phyloP scores from a whole-genome alignment of 2,329 filamentous ascomycete genomes.

The Tolypocladium album region DNA sequence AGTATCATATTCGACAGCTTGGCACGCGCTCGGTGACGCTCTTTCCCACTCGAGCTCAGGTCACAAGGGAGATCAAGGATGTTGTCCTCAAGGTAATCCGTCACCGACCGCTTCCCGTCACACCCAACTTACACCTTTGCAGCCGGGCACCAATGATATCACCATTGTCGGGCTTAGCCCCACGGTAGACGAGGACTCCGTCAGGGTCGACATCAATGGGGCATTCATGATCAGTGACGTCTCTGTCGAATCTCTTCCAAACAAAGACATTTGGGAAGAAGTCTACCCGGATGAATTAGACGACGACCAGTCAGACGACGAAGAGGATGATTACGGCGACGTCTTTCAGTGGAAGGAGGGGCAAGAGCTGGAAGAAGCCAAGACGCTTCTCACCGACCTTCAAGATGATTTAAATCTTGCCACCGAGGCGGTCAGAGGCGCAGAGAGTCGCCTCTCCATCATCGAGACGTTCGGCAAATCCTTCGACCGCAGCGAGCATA shows the following conservation, averaged over 20 bases:
- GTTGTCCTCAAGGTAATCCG: constrained; percentile 23
- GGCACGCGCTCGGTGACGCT: constrained; percentile 51
- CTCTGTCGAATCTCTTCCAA: constrained; percentile 42
- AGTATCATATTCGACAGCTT: constrained; percentile 46
- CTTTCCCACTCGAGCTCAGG: constrained; percentile 49
- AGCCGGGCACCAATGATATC: constrained; percentile 48
- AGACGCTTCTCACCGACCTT: constrained; percentile 15
- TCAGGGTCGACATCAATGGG: constrained; percentile 49
- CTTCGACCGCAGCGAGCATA: constrained; percentile 18
- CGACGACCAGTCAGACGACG: constrained; percentile 1
- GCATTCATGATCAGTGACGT: constrained; percentile 47
- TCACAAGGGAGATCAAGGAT: constrained; percentile 48
- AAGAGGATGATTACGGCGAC: constrained; percentile 12
- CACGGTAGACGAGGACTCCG: constrained; percentile 44
- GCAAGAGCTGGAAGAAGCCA: constrained; percentile 10
- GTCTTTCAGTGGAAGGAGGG: constrained; percentile 8
- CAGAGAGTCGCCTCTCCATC: constrained; percentile 24
- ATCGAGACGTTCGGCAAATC: constrained; percentile 28
- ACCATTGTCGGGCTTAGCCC: constrained; percentile 45
- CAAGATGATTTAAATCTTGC: constrained; percentile 10
- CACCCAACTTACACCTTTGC: constrained; percentile 1
- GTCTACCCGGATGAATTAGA: constrained; percentile 33
- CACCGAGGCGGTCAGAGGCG: constrained; percentile 11
- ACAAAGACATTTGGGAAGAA: constrained; percentile 40
- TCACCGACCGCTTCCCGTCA: neutral